phyloP scores from a whole-genome alignment of 2,329 filamentous ascomycete species.

The Aspergillus cejpii region DNA sequence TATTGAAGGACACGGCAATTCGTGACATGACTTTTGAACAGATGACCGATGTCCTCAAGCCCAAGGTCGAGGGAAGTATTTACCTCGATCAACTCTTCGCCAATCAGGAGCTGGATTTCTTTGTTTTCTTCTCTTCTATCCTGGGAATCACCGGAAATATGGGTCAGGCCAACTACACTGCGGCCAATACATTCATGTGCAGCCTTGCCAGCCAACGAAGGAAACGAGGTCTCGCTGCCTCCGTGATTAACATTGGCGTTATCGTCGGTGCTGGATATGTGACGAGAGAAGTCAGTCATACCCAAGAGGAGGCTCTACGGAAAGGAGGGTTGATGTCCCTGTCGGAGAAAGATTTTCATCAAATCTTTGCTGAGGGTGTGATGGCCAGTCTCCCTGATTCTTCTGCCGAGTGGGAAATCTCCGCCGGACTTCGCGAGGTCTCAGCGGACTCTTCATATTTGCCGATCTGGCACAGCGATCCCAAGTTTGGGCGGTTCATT shows the following conservation, averaged over 20 bases:
- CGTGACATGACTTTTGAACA: conserved; percentile 27
- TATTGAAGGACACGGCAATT: conserved; percentile 33
- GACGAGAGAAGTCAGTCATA: background rate
- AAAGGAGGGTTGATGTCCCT: conserved; percentile 12
- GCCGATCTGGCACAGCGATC: no score
- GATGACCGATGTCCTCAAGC: conserved; percentile 24
- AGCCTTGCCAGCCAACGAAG: conserved; percentile 35
- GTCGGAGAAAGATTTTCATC: conserved; percentile 9
- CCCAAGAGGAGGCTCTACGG: background rate
- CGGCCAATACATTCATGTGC: conserved; percentile 43
- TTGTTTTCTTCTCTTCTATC: conserved; percentile 34
- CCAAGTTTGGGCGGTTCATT: no score
- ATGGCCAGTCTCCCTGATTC: background rate
- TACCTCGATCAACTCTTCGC: conserved; percentile 18
- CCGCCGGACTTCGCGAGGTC: no score
- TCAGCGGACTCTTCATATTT: no score
- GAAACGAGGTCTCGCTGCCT: conserved; percentile 35
- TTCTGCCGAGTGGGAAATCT: background rate
- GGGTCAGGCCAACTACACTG: conserved; percentile 44
- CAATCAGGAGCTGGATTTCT: conserved; percentile 31
- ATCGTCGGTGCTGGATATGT: conserved; percentile 43
- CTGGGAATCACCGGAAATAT: conserved; percentile 20
- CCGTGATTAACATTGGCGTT: conserved; percentile 36
- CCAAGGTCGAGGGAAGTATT: conserved; percentile 37
- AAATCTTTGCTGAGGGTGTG: background rate